Percentiles rank a stretch among this genome's conserved stretches.
phyloP scores from a whole-genome alignment of 2,329 filamentous ascomycete genomes.

The Rasamsonia emersonii region DNA sequence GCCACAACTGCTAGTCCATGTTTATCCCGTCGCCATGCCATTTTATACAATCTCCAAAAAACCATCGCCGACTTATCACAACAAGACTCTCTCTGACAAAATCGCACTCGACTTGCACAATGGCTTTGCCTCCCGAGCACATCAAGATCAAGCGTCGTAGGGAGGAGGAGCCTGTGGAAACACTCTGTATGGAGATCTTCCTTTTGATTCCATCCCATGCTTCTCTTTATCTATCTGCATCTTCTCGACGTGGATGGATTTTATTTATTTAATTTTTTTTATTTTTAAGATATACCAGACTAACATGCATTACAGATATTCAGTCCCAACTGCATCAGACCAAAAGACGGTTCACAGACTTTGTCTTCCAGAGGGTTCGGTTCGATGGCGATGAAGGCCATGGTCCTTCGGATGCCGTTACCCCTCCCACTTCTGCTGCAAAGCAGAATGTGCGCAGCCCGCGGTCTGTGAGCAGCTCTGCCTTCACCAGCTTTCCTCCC shows the following conservation, averaged over 20 bases:
- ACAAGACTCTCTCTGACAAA: no score
- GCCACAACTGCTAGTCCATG: no score
- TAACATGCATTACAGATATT: conserved; percentile 27
- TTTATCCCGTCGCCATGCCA: no score
- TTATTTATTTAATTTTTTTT: conserved; percentile 1
- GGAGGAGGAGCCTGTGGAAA: conserved; percentile 49
- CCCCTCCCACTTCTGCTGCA: conserved; percentile 11
- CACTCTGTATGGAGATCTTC: conserved; percentile 40
- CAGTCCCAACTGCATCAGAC: conserved; percentile 35
- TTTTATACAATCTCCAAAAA: no score
- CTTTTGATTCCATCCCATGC: conserved; percentile 3
- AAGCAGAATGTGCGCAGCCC: conserved; percentile 22
- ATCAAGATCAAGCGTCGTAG: conserved; percentile 50
- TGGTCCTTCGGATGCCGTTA: conserved; percentile 7
- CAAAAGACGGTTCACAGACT: conserved; percentile 42
- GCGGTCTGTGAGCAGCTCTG: conserved; percentile 26
- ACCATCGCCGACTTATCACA: no score
- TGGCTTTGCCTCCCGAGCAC: conserved; percentile 41
- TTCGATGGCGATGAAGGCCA: conserved; percentile 13
- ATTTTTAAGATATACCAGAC: background rate
- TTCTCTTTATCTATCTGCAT: background rate
- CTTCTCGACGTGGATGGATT: background rate
- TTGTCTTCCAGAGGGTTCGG: conserved; percentile 37
- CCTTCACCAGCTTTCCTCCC: conserved; percentile 11
- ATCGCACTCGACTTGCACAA: no score